Base-by-base conservation (phyloP, 1,139 yeast genomes). In the Blastobotrys indianensis region DNA sequence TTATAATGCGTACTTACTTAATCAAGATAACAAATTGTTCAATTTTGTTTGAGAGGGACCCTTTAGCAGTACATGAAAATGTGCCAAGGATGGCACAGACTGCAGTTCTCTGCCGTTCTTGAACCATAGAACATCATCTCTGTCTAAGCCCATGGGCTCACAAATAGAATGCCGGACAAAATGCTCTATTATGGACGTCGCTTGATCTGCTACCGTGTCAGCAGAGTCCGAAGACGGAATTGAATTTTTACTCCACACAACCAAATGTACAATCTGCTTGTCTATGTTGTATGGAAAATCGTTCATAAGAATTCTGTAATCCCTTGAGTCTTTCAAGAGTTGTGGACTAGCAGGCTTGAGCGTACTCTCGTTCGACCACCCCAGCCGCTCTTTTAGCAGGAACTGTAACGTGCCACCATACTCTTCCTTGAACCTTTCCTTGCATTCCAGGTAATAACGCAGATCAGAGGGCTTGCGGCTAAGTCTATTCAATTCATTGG, bases 231-330 rank as follows among this genome's bases (percentile, higher is more conserved):
- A n/a, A 32, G 54, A 54, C 3, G 70, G 69, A 11, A 69, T 60
- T 11, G 55, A 52, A 2, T 64, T 57, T 43, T 65, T 61, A 8
- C 67, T 51, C 74, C 74, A 70, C 10, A 70, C 71, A 5, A 69
- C 72, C 6, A 69, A 51, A 51, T 70, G 74, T 3, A 53, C 51
- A 23, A 70, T 60, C 2, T 65, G 65, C 2, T 54, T 51, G 35
- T 62, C 70, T 30, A 69, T 56, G 13, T 66, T 68, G 47, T 70
- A 70, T 2, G 74, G 71, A 49, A 66, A 70, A 47, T 69, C 73
- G 48, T 70, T 70, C 34, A 44, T 50, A 16, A 69, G 53, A 20
- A 70, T 63, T 48, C 60, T 65, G 39, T 66, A 51, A 47, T 70
- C 74, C 1, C 48, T 28, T 9, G 51, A 42, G 32, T 55, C 49